A percentile compares a stretch with the other conserved stretches of the same genome.
phyloP scores from a whole-genome alignment of 179 eudicot genomes.

The Monotropa hypopitys region DNA sequence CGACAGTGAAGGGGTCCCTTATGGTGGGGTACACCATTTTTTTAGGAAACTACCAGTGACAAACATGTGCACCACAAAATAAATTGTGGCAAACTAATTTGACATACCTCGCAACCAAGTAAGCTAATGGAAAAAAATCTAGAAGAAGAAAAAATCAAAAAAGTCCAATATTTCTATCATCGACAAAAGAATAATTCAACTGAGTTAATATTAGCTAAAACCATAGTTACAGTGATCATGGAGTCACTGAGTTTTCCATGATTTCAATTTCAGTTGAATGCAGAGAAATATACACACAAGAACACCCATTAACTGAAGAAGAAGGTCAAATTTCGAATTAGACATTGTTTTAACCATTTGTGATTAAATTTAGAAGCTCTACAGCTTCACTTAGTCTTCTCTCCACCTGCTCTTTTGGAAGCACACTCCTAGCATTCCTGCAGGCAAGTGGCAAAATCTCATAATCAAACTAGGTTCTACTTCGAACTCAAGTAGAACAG shows the following conservation, averaged over 20 bases:
- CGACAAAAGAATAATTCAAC: background rate
- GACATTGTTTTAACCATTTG: background rate
- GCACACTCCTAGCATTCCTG: constrained; percentile 36
- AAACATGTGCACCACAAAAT: too few relatives aligned
- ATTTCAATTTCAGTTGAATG: background rate
- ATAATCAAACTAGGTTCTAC: background rate
- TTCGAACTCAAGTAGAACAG: background rate
- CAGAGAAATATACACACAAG: background rate
- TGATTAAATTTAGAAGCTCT: constrained; percentile 42
- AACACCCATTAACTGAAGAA: background rate
- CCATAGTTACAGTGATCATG: background rate
- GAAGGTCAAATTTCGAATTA: background rate
- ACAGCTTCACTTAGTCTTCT: constrained; percentile 52
- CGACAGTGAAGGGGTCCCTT: too few relatives aligned
- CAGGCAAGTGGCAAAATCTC: background rate
- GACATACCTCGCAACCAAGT: too few relatives aligned
- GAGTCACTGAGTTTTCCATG: background rate
- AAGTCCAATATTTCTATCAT: background rate
- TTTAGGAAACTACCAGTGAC: too few relatives aligned
- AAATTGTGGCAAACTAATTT: too few relatives aligned
- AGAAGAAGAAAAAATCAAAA: too few relatives aligned
- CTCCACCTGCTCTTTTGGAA: constrained; percentile 35
- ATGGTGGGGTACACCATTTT: too few relatives aligned
- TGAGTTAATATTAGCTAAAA: background rate
- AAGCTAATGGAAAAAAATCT: too few relatives aligned